Evolutionary conservation across 1,139 yeast species (phyloP).

Genomic region (Candida buenavistaensis): DNA sequence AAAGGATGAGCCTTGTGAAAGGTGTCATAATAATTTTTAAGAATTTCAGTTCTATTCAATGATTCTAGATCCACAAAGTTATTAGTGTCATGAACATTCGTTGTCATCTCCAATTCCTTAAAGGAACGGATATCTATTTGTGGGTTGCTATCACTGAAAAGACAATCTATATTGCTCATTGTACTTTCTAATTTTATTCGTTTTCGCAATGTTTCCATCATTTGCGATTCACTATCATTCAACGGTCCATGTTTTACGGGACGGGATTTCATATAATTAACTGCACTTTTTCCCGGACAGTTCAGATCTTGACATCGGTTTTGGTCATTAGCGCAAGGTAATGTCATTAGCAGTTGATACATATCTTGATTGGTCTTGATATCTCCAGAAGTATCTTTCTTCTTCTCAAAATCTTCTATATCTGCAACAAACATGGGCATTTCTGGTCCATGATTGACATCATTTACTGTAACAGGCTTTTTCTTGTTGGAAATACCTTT

Average conservation of each 20-base stretch:
- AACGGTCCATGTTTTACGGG: slow-evolving; percentile 8
- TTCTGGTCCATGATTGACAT: slow-evolving; percentile 14
- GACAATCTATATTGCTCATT: slow-evolving; percentile 15
- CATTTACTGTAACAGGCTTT: slow-evolving; percentile 9
- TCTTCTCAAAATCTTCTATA: slow-evolving; percentile 14
- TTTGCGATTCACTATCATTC: slow-evolving; percentile 9
- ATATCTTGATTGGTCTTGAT: slow-evolving; percentile 9
- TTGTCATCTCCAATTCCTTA: slow-evolving; percentile 10
- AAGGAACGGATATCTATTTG: slow-evolving; percentile 11
- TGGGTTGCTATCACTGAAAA: slow-evolving; percentile 13
- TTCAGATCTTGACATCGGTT: slow-evolving; percentile 12
- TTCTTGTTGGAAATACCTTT: slow-evolving; percentile 36
- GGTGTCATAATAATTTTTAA: slow-evolving; percentile 34
- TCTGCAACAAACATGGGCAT: slow-evolving; percentile 15
- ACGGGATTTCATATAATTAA: slow-evolving; percentile 10
- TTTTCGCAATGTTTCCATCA: slow-evolving; percentile 14
- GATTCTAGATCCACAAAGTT: slow-evolving; percentile 11
- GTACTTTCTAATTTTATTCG: slow-evolving; percentile 14
- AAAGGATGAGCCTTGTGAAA: slow-evolving; percentile 48
- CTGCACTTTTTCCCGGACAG: slow-evolving; percentile 16
- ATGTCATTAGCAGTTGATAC: slow-evolving; percentile 9
- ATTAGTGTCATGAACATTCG: slow-evolving; percentile 9
- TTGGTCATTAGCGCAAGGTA: slow-evolving; percentile 15
- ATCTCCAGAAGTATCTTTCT: slow-evolving; percentile 1
- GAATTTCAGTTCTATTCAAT: slow-evolving; percentile 19